phyloP scores from a whole-genome alignment of 2,329 filamentous ascomycete genomes.

The Colletotrichum salicis region DNA sequence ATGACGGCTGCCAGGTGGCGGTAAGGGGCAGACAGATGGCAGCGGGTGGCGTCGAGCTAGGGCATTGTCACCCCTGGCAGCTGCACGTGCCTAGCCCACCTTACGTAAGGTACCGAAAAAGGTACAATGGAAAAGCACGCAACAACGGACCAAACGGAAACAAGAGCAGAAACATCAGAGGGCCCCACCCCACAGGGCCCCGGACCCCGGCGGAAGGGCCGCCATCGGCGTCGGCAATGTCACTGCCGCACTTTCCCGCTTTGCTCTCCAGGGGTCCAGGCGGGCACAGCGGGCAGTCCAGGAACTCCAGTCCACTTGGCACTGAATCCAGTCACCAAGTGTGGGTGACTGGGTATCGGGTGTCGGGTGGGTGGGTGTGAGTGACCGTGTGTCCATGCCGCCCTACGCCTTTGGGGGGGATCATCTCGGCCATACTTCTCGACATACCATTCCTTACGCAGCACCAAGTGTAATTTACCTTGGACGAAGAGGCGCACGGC shows the following conservation, averaged over 20 bases:
- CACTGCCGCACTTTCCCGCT: conserved; percentile 25
- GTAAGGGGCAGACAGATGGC: not conserved
- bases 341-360: too few relatives aligned
- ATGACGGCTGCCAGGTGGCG: not conserved
- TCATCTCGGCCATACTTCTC: conserved; percentile 6
- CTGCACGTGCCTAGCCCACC: too few relatives aligned
- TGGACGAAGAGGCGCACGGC: not conserved
- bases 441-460: not conserved
- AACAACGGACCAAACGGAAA: conserved; percentile 21
- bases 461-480: not conserved
- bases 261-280: conserved; percentile 1
- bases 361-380: not conserved
- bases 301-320: not conserved
- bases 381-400: conserved; percentile 2
- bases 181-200: conserved; percentile 14
- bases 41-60: not conserved
- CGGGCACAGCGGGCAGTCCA: not conserved
- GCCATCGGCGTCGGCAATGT: conserved; percentile 19
- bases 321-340: too few relatives aligned
- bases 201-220: conserved; percentile 22
- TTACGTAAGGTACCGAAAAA: not conserved
- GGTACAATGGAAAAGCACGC: not conserved
- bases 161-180: not conserved
- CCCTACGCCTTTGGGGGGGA: not conserved
- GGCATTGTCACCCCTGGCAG: not conserved